These are phyloP conservation scores for Solidago caesia DNA, from an alignment of 129 eudicot species.

Conservation along the genomic window DNA sequence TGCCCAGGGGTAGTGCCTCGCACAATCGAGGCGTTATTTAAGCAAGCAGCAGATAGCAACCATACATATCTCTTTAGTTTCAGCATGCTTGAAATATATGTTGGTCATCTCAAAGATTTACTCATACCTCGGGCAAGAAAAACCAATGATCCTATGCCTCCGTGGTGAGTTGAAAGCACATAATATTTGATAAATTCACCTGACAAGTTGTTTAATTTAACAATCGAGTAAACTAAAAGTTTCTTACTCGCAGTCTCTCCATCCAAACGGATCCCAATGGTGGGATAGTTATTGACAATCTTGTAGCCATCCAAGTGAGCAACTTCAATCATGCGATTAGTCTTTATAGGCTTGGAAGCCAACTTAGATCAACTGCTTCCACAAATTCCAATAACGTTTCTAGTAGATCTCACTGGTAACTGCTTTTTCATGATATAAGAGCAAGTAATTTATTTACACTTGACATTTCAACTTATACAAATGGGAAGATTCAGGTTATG, in stretches of 20 bases:
- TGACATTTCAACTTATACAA: not conserved
- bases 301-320: slow-evolving; percentile 58
- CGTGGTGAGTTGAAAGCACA: slow-evolving; percentile 25
- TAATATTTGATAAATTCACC: not conserved
- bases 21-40: slow-evolving; percentile 51
- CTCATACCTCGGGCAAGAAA: slow-evolving; percentile 57
- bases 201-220: not conserved
- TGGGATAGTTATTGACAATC: slow-evolving; percentile 65
- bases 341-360: slow-evolving; percentile 66
- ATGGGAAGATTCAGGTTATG: not conserved
- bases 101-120: slow-evolving; percentile 66
- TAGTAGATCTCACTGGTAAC: slow-evolving; percentile 79
- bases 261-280: slow-evolving; percentile 72
- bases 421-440: slow-evolving; percentile 18
- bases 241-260: slow-evolving; percentile 51
- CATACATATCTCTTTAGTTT: slow-evolving; percentile 45
- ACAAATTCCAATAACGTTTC: slow-evolving; percentile 74
- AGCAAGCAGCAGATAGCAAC: slow-evolving; percentile 49
- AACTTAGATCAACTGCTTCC: slow-evolving; percentile 70
- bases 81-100: slow-evolving; percentile 81
- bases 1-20: slow-evolving; percentile 70
- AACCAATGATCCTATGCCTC: slow-evolving; percentile 35
- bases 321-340: slow-evolving; percentile 62
- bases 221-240: slow-evolving; percentile 8
- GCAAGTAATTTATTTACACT: not conserved